A percentile compares a stretch with the other conserved stretches of the same genome.
These are phyloP conservation scores for Auxenochlorella pyrenoidosa DNA, from an alignment of 139 green algal genomes.

Conservation along the genomic window DNA sequence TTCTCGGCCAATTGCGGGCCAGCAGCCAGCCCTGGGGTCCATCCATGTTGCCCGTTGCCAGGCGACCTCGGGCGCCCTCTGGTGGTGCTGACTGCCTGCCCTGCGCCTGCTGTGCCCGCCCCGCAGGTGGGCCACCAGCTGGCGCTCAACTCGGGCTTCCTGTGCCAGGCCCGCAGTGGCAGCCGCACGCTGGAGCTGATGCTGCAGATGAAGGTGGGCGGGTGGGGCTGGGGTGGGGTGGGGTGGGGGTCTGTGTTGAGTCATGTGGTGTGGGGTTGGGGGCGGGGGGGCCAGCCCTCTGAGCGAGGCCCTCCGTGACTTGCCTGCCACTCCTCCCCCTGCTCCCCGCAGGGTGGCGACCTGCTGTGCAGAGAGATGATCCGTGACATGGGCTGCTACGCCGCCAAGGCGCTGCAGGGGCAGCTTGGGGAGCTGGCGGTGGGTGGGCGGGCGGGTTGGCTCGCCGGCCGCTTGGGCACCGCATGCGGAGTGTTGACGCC, in stretches of 20 bases:
- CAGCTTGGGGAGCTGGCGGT: slow-evolving; percentile 25
- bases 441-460: not conserved
- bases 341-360: not conserved
- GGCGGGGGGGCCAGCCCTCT: not conserved
- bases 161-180: not conserved
- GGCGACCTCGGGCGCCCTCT: too few species aligned
- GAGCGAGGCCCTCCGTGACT: too few species aligned
- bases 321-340: too few species aligned
- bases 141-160: not conserved
- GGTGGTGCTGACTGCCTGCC: too few species aligned
- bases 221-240: not conserved
- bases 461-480: too few species aligned
- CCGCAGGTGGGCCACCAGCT: slow-evolving; percentile 24
- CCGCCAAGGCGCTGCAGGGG: slow-evolving; percentile 23
- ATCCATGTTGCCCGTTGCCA: too few species aligned
- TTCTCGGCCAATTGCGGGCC: too few species aligned
- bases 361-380: slow-evolving; percentile 12
- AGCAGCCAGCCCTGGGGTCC: too few species aligned
- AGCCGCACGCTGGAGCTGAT: slow-evolving; percentile 21
- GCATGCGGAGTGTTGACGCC: too few species aligned
- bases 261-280: too few species aligned
- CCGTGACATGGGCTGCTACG: slow-evolving; percentile 24
- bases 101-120: not conserved
- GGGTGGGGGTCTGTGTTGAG: too few species aligned
- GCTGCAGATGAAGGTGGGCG: slow-evolving; percentile 20